Conservation (phyloP, 495 filamentous ascomycete species). For the Copromyces sp. region DNA sequence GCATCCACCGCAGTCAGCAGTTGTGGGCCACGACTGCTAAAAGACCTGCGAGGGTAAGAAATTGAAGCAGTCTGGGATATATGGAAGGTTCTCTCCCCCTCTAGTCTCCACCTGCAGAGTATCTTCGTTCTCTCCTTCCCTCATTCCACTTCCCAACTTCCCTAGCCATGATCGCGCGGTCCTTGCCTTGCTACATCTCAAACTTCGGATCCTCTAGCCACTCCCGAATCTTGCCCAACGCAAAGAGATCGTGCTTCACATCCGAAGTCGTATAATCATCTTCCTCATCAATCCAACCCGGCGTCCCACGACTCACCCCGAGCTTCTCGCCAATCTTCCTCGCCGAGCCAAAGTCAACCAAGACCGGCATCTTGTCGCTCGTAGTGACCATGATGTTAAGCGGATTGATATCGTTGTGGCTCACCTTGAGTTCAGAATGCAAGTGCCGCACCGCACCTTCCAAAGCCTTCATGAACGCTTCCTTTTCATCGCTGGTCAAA, state of each 20-base stretch:
- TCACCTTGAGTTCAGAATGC: conserved; percentile 20
- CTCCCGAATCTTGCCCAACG: conserved; percentile 15
- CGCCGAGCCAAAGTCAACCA: conserved; percentile 27
- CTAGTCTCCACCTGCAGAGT: too few relatives aligned
- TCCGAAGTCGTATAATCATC: conserved; percentile 21
- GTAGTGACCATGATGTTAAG: conserved; percentile 28
- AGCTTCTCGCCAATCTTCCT: conserved; percentile 15
- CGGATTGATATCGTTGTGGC: conserved; percentile 31
- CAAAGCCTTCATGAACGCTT: conserved; percentile 18
- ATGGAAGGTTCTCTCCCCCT: too few relatives aligned
- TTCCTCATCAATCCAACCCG: conserved; percentile 21
- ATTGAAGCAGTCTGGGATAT: too few relatives aligned
- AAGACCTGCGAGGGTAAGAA: too few relatives aligned
- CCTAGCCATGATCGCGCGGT: too few relatives aligned
- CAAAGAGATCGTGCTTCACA: conserved; percentile 22
- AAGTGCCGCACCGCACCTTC: conserved; percentile 24
- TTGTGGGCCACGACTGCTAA: too few relatives aligned
- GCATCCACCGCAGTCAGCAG: too few relatives aligned
- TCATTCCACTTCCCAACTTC: too few relatives aligned
- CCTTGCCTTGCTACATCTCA: background rate
- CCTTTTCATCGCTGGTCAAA: conserved; percentile 6
- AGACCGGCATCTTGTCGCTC: conserved; percentile 15
- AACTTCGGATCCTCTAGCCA: conserved; percentile 13
- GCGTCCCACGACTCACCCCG: conserved; percentile 16
- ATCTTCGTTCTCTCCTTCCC: too few relatives aligned